These are phyloP conservation scores for Serpula lacrymans DNA, from an alignment of 768 basidiomycete genomes.

Conservation along the genomic window DNA sequence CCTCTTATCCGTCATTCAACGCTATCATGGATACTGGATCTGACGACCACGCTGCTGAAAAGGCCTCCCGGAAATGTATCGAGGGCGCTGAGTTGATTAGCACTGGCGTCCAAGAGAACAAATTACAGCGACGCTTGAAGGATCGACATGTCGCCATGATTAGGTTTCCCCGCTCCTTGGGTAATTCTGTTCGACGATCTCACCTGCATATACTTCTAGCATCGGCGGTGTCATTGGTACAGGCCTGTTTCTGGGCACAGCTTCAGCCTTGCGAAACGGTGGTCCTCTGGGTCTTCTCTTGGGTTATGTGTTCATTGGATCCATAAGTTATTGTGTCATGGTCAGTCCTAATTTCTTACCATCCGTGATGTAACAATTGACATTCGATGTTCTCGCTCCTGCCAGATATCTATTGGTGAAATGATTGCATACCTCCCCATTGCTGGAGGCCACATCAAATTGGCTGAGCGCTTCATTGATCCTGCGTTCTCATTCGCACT, in stretches of 20 bases:
- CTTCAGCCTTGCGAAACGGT: slow-evolving; percentile 33
- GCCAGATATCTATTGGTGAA: slow-evolving; percentile 38
- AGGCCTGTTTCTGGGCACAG: slow-evolving; percentile 33
- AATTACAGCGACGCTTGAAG: slow-evolving; percentile 27
- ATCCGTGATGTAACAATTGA: no score
- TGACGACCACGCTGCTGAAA: slow-evolving; percentile 1
- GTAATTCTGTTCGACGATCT: background rate
- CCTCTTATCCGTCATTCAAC: no score
- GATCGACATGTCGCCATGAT: slow-evolving; percentile 35
- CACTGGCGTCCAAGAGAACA: no score
- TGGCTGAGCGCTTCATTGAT: slow-evolving; percentile 47
- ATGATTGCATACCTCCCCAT: slow-evolving; percentile 45
- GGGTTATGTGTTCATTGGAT: slow-evolving; percentile 35
- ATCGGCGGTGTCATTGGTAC: slow-evolving; percentile 42
- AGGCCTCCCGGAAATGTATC: no score
- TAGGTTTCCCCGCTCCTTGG: slow-evolving; percentile 12
- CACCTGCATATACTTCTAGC: no score
- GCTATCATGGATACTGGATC: no score
- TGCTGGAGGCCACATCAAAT: slow-evolving; percentile 43
- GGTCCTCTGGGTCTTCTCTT: slow-evolving; percentile 47
- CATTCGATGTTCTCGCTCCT: no score
- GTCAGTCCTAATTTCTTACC: slow-evolving; percentile 26
- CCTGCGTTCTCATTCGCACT: slow-evolving; percentile 42
- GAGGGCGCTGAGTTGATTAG: no score
- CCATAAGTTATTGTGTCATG: slow-evolving; percentile 38